phyloP scores from a whole-genome alignment of 129 eudicot genomes.

The Helichrysum umbraculigerum region DNA sequence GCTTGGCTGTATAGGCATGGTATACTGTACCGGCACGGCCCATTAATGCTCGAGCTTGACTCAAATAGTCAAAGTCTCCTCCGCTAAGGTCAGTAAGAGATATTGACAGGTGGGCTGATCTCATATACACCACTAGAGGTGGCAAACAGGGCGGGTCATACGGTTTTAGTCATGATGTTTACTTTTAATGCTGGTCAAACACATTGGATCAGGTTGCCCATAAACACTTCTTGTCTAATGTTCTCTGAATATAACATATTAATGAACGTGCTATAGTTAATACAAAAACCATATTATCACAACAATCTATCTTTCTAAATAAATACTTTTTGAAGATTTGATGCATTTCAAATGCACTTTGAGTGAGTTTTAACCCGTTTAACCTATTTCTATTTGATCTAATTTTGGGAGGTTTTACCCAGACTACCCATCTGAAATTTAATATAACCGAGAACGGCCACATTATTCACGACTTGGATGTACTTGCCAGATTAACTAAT shows the following conservation, averaged over 20 bases:
- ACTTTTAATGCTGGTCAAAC: neutral
- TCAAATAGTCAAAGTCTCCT: conserved; percentile 8
- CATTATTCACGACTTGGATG: neutral
- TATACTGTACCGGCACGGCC: neutral
- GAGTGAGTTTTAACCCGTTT: conserved; percentile 6
- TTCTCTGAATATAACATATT: neutral
- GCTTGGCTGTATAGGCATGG: neutral
- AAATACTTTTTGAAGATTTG: too few species aligned
- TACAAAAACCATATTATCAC: neutral
- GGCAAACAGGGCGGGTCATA: neutral
- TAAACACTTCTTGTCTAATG: neutral
- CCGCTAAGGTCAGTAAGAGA: neutral
- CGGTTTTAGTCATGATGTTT: neutral
- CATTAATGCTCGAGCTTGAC: neutral
- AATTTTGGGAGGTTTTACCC: neutral
- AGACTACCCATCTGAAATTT: neutral
- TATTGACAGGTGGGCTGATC: neutral
- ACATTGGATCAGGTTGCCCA: neutral
- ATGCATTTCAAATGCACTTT: neutral
- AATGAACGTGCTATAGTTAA: neutral
- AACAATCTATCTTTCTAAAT: neutral
- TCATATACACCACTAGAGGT: neutral
- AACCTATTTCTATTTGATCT: conserved; percentile 1
- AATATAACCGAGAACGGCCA: neutral
- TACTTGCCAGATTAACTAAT: neutral